These are phyloP conservation scores for Epithele typhae DNA, from an alignment of 768 basidiomycete species.

Conservation along the genomic window DNA sequence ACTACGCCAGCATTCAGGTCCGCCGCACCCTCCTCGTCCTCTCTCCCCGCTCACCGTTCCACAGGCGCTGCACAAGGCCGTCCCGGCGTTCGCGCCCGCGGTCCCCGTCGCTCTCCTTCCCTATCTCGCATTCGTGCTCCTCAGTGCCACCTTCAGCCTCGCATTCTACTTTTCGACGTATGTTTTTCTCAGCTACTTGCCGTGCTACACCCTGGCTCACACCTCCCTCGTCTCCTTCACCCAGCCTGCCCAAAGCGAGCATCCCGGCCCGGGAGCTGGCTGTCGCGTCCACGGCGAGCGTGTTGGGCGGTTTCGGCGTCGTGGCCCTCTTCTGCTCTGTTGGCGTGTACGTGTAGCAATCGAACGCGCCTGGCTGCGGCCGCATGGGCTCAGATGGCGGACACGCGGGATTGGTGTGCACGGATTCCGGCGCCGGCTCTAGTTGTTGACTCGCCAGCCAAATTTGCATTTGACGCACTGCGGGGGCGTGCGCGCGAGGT, in stretches of 20 bases:
- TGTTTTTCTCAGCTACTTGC: conserved; percentile 20
- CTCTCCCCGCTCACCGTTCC: conserved; percentile 2
- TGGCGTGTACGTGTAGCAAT: conserved; percentile 72
- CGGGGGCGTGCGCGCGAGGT: conserved; percentile 6
- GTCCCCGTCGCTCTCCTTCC: conserved; percentile 68
- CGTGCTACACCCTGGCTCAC: conserved; percentile 8
- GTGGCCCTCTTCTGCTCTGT: conserved; percentile 85
- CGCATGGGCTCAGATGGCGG: background rate
- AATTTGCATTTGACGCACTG: conserved; percentile 76
- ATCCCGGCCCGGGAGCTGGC: conserved; percentile 61
- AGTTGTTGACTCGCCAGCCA: conserved; percentile 84
- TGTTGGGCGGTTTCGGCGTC: conserved; percentile 83
- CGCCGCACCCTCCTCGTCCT: conserved; percentile 9
- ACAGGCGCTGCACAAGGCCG: conserved; percentile 58
- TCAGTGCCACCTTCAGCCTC: conserved; percentile 74
- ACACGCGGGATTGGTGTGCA: background rate
- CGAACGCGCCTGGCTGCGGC: conserved; percentile 1
- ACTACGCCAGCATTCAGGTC: conserved; percentile 56
- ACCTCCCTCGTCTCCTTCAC: conserved; percentile 5
- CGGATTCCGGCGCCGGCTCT: background rate
- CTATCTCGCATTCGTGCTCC: conserved; percentile 67
- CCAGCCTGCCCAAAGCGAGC: conserved; percentile 72
- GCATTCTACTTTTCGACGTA: conserved; percentile 90
- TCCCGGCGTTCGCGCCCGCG: conserved; percentile 69
- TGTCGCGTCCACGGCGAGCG: conserved; percentile 69